Conservation (phyloP, 2,329 filamentous ascomycete genomes). For the Fusarium ramigenum region DNA sequence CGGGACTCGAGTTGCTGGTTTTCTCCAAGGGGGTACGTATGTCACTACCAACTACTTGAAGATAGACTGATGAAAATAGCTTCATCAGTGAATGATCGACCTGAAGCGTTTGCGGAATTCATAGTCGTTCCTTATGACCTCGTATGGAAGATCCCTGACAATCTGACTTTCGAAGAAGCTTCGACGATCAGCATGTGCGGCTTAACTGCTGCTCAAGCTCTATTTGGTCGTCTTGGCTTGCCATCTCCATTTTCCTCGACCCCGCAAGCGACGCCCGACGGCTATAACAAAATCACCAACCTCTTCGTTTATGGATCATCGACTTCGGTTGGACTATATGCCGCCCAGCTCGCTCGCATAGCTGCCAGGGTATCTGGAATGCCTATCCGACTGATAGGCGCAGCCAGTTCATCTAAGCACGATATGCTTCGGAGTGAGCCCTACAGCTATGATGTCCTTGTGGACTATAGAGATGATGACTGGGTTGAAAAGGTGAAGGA, state of each 20-base stretch:
- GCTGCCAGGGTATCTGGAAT: constrained; percentile 7
- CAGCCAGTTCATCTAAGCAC: constrained; percentile 42
- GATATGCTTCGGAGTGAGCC: constrained; percentile 43
- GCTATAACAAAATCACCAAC: neutral
- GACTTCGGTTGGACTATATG: constrained; percentile 47
- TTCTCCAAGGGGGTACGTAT: constrained; percentile 50
- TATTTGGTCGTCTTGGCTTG: constrained; percentile 51
- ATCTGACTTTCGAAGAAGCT: constrained; percentile 49
- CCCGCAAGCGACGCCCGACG: fast-evolving
- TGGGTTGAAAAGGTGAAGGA: constrained; percentile 47
- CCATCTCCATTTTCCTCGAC: neutral
- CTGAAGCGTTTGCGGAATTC: constrained; percentile 57
- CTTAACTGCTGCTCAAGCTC: constrained; percentile 54
- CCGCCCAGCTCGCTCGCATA: constrained; percentile 43
- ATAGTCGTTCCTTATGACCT: constrained; percentile 48
- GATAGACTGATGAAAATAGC: constrained; percentile 21
- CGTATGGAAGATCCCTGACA: constrained; percentile 49
- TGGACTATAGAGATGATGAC: constrained; percentile 49
- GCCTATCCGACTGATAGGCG: constrained; percentile 41
- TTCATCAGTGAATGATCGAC: constrained; percentile 52
- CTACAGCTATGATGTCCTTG: constrained; percentile 50
- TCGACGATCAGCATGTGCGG: constrained; percentile 53
- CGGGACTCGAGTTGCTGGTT: constrained; percentile 51
- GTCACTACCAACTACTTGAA: fast-evolving
- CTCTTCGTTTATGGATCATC: constrained; percentile 48